Evolutionary conservation across 2,329 filamentous ascomycete genomes (phyloP), one percentile per base, ranked within the genome.

Genomic region (Aspergillus pseudoglaucus): DNA sequence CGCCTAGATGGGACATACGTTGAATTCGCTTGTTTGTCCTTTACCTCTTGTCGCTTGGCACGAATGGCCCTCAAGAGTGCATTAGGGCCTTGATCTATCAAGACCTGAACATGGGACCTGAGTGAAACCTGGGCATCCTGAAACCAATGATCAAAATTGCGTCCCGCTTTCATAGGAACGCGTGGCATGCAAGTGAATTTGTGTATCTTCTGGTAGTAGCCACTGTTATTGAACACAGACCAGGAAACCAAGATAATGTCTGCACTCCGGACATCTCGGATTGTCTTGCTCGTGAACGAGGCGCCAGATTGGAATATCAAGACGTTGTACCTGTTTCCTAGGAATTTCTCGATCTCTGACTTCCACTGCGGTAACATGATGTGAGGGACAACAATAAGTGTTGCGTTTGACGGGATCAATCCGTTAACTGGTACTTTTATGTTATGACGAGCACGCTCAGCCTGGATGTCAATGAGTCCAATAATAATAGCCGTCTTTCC

Each of bases 401-500:
- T 85, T 4, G 80, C 82, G 14, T 77, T 73, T 0, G 75, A 64
- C 0, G 75, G 61, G 14, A 79, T 66, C 1, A 65, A 57, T 35
- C 60, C 60, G 30, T 53, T 45, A 2, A 45, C 47, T 8, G 30
- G 43, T 4, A 44, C 42, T 17, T 42, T 38, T 7, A 51, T 17
- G 9, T 50, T 38, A 42, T 49, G 9, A 33, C 46, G 37, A 40
- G 64, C 58, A 9, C 49, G 50, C 8, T 64, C 50, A 25, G 71
- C 70, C 40, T 76, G 71, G 3, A 66, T 62, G 32, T 79, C 70
- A 25, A 84, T 75, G 7, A 85, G 62, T 1, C 73, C 81, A 10
- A 86, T 69, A 2, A 75, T 76, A 0, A 78, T 76, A 1, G 81
- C 76, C 0, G 83, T 87, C 57, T 87, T 87, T 0, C 84, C 84